These are phyloP conservation scores for Guillardia theta DNA, from an alignment of 78 protist genomes.

Conservation along the genomic window DNA sequence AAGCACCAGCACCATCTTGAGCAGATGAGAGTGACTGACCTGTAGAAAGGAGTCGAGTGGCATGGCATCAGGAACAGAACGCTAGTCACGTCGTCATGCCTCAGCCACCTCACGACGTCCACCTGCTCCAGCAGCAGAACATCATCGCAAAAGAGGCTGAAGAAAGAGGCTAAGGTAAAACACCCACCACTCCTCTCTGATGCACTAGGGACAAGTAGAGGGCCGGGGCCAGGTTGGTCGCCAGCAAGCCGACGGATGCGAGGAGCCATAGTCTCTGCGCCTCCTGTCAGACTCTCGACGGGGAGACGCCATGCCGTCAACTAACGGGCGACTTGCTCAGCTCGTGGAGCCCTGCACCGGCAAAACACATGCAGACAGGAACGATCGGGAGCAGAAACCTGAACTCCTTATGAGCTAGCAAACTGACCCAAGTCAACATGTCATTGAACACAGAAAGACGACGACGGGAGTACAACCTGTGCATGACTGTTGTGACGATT, in stretches of 20 bases:
- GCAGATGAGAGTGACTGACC: too few relatives aligned
- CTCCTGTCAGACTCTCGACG: neutral
- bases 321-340: neutral
- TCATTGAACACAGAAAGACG: too few relatives aligned
- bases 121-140: neutral
- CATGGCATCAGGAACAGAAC: conserved; percentile 70
- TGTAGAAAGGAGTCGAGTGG: conserved; percentile 76
- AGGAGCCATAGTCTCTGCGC: neutral
- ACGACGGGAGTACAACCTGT: too few relatives aligned
- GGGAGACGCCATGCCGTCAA: neutral
- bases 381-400: conserved; percentile 65
- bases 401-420: conserved; percentile 67
- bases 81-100: neutral
- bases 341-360: neutral
- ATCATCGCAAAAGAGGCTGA: neutral
- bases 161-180: neutral
- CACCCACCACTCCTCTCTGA: conserved; percentile 48
- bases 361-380: conserved; percentile 41
- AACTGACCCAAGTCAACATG: too few relatives aligned
- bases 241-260: neutral
- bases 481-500: too few relatives aligned
- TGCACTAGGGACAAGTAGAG: conserved; percentile 25
- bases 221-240: neutral
- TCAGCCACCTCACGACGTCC: neutral
- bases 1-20: too few relatives aligned